phyloP scores from a whole-genome alignment of 2,329 filamentous ascomycete genomes.

The Microdochium trichocladiopsis region DNA sequence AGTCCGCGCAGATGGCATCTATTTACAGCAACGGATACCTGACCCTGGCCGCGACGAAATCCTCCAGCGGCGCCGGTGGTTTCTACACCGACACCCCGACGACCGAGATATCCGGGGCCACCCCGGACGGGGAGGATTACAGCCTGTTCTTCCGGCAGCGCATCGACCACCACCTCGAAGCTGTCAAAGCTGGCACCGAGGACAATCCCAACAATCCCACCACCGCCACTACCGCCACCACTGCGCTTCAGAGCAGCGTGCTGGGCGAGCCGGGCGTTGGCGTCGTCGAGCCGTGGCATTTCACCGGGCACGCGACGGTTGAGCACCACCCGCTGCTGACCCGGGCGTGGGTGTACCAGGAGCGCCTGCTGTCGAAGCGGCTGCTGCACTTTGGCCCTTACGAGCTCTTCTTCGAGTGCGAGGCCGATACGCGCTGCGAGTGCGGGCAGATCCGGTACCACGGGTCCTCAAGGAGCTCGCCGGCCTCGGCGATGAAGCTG shows the following conservation, averaged over 20 bases:
- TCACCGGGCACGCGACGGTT: not conserved
- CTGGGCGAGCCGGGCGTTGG: too few relatives aligned
- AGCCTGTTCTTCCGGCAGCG: constrained; percentile 2
- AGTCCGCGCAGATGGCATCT: constrained; percentile 9
- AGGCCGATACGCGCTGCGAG: not conserved
- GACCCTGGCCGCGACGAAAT: constrained; percentile 6
- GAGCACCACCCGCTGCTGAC: constrained; percentile 3
- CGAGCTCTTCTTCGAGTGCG: constrained; percentile 6
- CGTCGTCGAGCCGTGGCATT: not conserved
- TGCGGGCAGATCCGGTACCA: not conserved
- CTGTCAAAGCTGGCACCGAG: not conserved
- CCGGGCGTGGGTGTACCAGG: constrained; percentile 6
- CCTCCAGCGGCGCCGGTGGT: constrained; percentile 2
- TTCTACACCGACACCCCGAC: constrained; percentile 1
- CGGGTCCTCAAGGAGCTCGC: not conserved
- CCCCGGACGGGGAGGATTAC: constrained; percentile 1
- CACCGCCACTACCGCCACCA: not conserved
- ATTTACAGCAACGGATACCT: constrained; percentile 9
- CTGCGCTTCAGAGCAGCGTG: too few relatives aligned
- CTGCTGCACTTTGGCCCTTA: constrained; percentile 4
- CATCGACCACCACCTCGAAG: constrained; percentile 3
- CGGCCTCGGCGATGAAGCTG: not conserved
- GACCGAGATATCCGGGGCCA: not conserved
- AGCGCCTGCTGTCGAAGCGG: constrained; percentile 4
- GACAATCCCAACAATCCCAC: too few relatives aligned